A percentile compares a stretch with the other conserved stretches of the same genome.
phyloP scores from a whole-genome alignment of 2,329 filamentous ascomycete genomes.

The Clonostachys rosea region DNA sequence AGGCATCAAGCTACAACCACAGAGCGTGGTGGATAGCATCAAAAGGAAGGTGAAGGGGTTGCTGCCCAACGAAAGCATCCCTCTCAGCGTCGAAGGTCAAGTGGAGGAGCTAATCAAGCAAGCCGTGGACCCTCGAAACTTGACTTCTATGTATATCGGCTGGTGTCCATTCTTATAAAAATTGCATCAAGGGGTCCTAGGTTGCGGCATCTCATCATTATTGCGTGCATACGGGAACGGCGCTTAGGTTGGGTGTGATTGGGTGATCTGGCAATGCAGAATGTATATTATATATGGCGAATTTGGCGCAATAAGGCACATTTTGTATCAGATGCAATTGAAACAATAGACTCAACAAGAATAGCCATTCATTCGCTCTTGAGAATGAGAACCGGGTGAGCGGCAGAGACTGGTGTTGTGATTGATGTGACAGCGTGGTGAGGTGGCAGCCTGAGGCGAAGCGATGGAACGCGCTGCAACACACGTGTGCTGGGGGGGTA shows the following conservation, averaged over 20 bases:
- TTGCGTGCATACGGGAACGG: neutral
- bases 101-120: conserved; percentile 92
- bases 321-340: too few relatives aligned
- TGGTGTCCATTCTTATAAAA: conserved; percentile 64
- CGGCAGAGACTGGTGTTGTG: too few relatives aligned
- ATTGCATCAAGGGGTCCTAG: neutral
- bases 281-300: too few relatives aligned
- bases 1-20: conserved; percentile 47
- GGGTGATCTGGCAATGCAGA: too few relatives aligned
- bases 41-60: conserved; percentile 81
- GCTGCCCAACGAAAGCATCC: conserved; percentile 82
- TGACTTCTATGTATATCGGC: conserved; percentile 95
- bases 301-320: too few relatives aligned
- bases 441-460: too few relatives aligned
- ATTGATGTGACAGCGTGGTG: too few relatives aligned
- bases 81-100: conserved; percentile 91
- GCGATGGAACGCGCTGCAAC: too few relatives aligned
- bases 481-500: too few relatives aligned
- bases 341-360: too few relatives aligned
- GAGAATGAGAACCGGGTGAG: too few relatives aligned
- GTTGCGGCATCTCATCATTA: neutral
- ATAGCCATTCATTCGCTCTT: too few relatives aligned
- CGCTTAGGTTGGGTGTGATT: neutral
- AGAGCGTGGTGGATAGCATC: conserved; percentile 85
- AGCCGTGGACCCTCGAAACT: conserved; percentile 73